Conservation (phyloP, 2,329 filamentous ascomycete species). For the Penicillium sp. region DNA sequence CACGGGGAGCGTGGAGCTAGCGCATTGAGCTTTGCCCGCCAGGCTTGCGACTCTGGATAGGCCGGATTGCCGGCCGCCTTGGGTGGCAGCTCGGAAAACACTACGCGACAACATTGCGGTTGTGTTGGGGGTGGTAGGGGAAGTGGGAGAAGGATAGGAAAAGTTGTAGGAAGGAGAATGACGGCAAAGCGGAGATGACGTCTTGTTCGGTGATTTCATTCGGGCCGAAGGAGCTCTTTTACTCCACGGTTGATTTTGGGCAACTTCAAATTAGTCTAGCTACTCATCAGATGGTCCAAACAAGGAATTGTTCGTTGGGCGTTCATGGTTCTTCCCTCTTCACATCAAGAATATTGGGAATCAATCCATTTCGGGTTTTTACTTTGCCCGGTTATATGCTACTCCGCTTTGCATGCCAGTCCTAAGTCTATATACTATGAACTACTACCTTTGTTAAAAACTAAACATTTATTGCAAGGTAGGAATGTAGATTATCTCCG, state of each 20-base stretch:
- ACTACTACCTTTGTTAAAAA: too few relatives aligned
- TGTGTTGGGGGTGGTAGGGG: not conserved
- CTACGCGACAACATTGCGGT: conserved; percentile 31
- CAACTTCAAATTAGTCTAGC: not conserved
- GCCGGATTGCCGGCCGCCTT: conserved; percentile 12
- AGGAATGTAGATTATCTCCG: too few relatives aligned
- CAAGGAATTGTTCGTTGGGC: too few relatives aligned
- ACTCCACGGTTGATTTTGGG: not conserved
- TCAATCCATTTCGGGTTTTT: too few relatives aligned
- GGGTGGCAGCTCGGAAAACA: conserved; percentile 22
- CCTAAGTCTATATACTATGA: not conserved
- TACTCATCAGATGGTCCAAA: not conserved
- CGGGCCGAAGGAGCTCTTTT: conserved; percentile 9
- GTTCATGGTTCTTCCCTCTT: too few relatives aligned
- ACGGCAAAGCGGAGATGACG: conserved; percentile 7
- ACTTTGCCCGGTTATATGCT: not conserved
- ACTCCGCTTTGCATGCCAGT: not conserved
- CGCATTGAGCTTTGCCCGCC: conserved; percentile 12
- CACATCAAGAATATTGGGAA: too few relatives aligned
- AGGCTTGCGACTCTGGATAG: conserved; percentile 10
- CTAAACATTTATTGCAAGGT: too few relatives aligned
- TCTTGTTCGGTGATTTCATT: conserved; percentile 3
- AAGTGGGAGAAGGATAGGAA: conserved; percentile 1
- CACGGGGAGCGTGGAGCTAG: conserved; percentile 13
- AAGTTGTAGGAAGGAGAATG: not conserved